Evolutionary conservation across 805 yeast species (phyloP).

Genomic region (Candida stauntonica): DNA sequence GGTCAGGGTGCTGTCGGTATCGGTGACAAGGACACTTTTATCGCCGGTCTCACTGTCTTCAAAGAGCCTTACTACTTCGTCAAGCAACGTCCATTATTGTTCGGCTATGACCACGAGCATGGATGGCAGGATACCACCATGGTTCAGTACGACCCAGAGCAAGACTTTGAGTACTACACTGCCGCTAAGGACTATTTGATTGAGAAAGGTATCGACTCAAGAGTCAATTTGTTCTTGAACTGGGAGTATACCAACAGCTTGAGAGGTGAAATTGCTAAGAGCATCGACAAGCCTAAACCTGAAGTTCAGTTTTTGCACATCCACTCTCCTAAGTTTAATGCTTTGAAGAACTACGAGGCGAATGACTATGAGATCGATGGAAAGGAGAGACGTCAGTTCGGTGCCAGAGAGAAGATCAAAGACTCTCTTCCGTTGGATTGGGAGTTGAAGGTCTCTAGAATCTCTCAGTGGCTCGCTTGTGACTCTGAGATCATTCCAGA

Average conservation of each 20-base stretch:
- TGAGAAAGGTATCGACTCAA: conserved; percentile 19
- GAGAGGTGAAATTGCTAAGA: conserved; percentile 19
- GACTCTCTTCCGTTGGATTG: conserved; percentile 22
- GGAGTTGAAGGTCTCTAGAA: conserved; percentile 26
- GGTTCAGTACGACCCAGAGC: conserved; percentile 28
- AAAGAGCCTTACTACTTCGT: conserved; percentile 24
- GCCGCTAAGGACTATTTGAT: conserved; percentile 20
- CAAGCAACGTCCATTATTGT: conserved; percentile 24
- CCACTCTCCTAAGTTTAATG: conserved; percentile 28
- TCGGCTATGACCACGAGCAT: conserved; percentile 21
- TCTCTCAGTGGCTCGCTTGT: conserved; percentile 29
- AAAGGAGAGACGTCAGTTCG: conserved; percentile 27
- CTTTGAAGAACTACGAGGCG: conserved; percentile 18
- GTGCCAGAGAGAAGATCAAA: conserved; percentile 24
- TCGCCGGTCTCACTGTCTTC: conserved; percentile 28
- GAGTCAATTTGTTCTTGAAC: conserved; percentile 23
- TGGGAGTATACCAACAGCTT: conserved; percentile 19
- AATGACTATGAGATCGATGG: conserved; percentile 25
- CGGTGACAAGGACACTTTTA: conserved; percentile 76
- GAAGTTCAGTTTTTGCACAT: conserved; percentile 28
- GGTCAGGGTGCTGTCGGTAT: conserved; percentile 77
- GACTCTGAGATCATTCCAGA: conserved; percentile 25
- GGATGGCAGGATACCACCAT: conserved; percentile 29
- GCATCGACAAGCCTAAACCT: conserved; percentile 16
- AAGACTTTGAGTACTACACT: conserved; percentile 23